Evolutionary conservation across 306 rosid genomes (phyloP), one percentile per base, ranked within the genome.

Genomic region (Fragaria ananassa): DNA sequence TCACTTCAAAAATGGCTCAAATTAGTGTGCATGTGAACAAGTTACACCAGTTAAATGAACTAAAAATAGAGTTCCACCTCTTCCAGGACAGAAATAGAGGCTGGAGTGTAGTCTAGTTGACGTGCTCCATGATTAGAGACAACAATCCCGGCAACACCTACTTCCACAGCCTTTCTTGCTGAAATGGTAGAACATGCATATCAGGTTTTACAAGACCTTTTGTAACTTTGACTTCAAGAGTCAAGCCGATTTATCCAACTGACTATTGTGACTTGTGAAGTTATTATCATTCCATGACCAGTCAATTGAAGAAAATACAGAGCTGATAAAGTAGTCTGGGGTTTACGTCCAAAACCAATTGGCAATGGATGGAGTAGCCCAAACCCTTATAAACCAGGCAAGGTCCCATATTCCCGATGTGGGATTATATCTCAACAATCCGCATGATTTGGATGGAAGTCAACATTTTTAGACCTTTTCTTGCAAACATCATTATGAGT

Each of bases 51-150:
- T n/a, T n/a, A 25, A 68, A 61, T 27, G 66, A 70, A 37, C 19
- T 37, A 37, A 13, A 54, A 0, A 54, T 6, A 71, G 39, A 54
- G 4, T 25, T 5, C 1, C 45, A 83, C 85, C 85, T 86, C 89
- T 75, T 83, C 89, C 8, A 86, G 78, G 27, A 71, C 89, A 66
- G 85, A 80, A 54, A 80, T 75, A 47, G 83, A 70, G 72, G 89
- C 58, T 45, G 87, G 83, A 74, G 81, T 8, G 41, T 71, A 68
- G 69, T 86, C 83, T n/a, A 78, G 68, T 42, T 86, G 87, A 45
- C 87, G 83, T 10, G 69, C 89, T 74, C 89, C 89, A 34, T 78
- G 89, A 53, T 86, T 86, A 62, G 89, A 83, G 75, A 86, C 87
- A 4, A 83, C 61, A 71, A 83, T 79, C 70, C 84, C 86, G n/a